Evolutionary conservation across 139 green algal species (phyloP).

Genomic region (Pseudopediastrum boryanum): DNA sequence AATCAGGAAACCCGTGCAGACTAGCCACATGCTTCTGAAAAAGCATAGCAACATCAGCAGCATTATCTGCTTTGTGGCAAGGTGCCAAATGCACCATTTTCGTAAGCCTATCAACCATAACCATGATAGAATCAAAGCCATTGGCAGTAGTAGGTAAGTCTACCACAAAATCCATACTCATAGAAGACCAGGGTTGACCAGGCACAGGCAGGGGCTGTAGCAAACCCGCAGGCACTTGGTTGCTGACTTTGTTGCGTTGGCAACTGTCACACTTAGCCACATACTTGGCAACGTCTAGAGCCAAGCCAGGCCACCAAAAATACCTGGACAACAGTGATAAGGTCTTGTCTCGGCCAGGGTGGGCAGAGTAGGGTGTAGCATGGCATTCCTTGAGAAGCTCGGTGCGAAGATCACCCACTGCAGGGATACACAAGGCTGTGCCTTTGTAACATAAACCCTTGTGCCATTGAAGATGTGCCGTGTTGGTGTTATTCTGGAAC

Average conservation of each 20-base stretch:
- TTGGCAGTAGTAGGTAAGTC: constrained; percentile 32
- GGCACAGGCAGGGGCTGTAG: constrained; percentile 36
- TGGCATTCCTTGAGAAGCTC: constrained; percentile 3
- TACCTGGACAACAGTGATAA: not conserved
- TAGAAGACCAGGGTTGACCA: constrained; percentile 18
- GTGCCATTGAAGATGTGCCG: not conserved
- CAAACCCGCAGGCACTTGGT: constrained; percentile 12
- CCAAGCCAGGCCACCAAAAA: constrained; percentile 10
- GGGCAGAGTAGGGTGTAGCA: constrained; percentile 6
- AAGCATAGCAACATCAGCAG: not conserved
- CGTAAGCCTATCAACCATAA: constrained; percentile 51
- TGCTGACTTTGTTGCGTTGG: constrained; percentile 29
- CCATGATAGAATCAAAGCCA: constrained; percentile 41
- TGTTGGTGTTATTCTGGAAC: not conserved
- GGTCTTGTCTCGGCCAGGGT: not conserved
- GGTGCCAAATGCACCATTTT: constrained; percentile 47
- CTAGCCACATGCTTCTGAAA: not conserved
- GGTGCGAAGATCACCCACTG: not conserved
- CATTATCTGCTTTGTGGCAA: not conserved
- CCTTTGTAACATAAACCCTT: constrained; percentile 15
- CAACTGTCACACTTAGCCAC: constrained; percentile 32
- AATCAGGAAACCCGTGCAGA: not conserved
- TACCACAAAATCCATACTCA: constrained; percentile 48
- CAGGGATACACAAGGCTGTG: not conserved
- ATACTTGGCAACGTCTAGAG: not conserved